Conservation (phyloP, 2,329 filamentous ascomycete species). For the Pestalotiopsis sp. region DNA sequence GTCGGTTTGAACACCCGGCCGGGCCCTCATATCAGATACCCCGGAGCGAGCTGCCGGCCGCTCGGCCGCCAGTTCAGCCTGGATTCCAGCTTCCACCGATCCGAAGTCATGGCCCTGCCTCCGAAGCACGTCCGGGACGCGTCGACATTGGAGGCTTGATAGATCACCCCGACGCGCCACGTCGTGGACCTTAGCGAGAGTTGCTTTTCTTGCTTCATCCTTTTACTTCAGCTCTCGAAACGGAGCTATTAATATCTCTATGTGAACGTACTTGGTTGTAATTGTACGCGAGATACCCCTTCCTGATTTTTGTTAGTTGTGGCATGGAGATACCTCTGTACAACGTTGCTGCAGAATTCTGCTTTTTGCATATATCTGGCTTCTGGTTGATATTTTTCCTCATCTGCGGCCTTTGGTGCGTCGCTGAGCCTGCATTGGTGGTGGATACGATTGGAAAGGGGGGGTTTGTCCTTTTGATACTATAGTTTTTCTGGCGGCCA, state of each 20-base stretch:
- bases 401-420: background rate
- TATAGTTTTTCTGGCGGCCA: constrained; percentile 4
- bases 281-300: constrained; percentile 28
- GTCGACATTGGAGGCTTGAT: constrained; percentile 64
- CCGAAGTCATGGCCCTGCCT: constrained; percentile 31
- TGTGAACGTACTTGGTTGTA: constrained; percentile 8
- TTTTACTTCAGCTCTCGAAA: background rate
- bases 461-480: background rate
- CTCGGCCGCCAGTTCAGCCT: constrained; percentile 30
- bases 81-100: constrained; percentile 42
- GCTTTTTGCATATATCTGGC: constrained; percentile 6
- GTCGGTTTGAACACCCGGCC: constrained; percentile 48
- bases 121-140: constrained; percentile 42
- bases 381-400: background rate
- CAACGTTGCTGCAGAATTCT: constrained; percentile 23
- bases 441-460: background rate
- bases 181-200: constrained; percentile 21
- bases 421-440: background rate
- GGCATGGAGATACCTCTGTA: constrained; percentile 33
- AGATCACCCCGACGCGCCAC: constrained; percentile 50
- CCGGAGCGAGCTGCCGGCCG: constrained; percentile 47
- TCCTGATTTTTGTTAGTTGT: constrained; percentile 23
- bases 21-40: constrained; percentile 51
- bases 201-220: constrained; percentile 7
- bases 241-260: background rate